Conservation (phyloP, 495 filamentous ascomycete genomes). For the Pseudevernia furfuracea region DNA sequence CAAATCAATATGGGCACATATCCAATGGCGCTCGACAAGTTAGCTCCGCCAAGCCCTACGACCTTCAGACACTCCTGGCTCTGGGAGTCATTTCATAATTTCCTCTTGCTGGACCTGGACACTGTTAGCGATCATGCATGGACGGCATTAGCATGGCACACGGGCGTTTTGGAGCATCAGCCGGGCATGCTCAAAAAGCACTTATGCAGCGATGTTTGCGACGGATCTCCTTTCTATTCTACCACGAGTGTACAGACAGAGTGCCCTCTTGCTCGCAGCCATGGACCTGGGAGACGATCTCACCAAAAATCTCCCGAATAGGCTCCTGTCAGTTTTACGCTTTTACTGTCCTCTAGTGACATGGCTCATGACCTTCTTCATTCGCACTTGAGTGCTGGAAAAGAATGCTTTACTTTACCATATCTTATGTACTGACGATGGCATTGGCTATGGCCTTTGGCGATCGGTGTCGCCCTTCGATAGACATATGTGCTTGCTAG, state of each 20-base stretch:
- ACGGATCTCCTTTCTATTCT: constrained; percentile 14
- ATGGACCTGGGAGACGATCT: constrained; percentile 4
- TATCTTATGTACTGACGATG: constrained; percentile 10
- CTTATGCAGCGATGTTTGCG: constrained; percentile 15
- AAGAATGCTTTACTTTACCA: constrained; percentile 10
- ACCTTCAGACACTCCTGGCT: background rate
- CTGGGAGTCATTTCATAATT: background rate
- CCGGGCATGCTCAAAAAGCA: background rate
- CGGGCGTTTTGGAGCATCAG: constrained; percentile 16
- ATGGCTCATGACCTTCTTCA: constrained; percentile 7
- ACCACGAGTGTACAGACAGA: background rate
- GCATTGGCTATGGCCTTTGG: constrained; percentile 16
- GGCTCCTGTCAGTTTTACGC: background rate
- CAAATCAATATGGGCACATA: background rate
- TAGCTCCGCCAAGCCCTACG: background rate
- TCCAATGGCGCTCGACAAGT: background rate
- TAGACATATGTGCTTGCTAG: constrained; percentile 8
- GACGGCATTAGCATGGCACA: constrained; percentile 16
- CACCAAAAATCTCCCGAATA: background rate
- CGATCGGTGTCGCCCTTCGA: constrained; percentile 9
- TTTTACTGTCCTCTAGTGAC: background rate
- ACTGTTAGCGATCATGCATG: constrained; percentile 8
- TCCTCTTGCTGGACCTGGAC: constrained; percentile 4
- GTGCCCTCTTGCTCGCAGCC: constrained; percentile 14
- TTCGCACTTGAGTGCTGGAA: constrained; percentile 8